These are phyloP conservation scores for Aureobasidium musti DNA, from an alignment of 2,329 filamentous ascomycete genomes.

Conservation along the genomic window DNA sequence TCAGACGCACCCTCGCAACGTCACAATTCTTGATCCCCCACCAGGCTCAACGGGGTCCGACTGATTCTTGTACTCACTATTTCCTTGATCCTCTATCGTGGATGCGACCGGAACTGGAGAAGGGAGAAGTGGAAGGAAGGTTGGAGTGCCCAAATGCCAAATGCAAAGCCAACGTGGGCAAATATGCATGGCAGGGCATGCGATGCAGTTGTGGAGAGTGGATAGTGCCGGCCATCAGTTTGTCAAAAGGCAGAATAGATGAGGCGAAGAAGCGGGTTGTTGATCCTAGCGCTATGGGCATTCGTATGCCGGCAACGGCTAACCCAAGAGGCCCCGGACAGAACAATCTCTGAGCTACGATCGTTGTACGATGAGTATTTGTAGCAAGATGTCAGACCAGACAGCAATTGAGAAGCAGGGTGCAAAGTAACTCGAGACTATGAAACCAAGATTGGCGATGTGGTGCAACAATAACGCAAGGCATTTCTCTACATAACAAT, in stretches of 20 bases:
- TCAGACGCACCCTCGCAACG: conserved; percentile 63
- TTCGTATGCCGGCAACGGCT: conserved; percentile 40
- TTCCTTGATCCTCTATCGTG: conserved; percentile 92
- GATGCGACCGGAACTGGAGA: conserved; percentile 87
- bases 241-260: conserved; percentile 81
- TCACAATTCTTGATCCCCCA: conserved; percentile 70
- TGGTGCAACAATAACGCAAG: neutral
- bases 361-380: neutral
- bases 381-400: neutral
- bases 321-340: conserved; percentile 13
- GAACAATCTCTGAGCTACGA: conserved; percentile 13
- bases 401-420: neutral
- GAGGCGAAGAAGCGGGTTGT: conserved; percentile 48
- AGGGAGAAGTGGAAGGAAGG: conserved; percentile 79
- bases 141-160: conserved; percentile 83
- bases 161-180: conserved; percentile 81
- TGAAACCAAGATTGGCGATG: no score
- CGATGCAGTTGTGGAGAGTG: conserved; percentile 87
- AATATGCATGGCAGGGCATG: conserved; percentile 96
- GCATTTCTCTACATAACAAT: neutral
- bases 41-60: conserved; percentile 41
- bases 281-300: conserved; percentile 37
- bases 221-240: conserved; percentile 86
- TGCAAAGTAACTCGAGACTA: neutral
- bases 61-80: conserved; percentile 70